Conservation (phyloP, 139 green algal genomes). For the Micractinium sp. region DNA sequence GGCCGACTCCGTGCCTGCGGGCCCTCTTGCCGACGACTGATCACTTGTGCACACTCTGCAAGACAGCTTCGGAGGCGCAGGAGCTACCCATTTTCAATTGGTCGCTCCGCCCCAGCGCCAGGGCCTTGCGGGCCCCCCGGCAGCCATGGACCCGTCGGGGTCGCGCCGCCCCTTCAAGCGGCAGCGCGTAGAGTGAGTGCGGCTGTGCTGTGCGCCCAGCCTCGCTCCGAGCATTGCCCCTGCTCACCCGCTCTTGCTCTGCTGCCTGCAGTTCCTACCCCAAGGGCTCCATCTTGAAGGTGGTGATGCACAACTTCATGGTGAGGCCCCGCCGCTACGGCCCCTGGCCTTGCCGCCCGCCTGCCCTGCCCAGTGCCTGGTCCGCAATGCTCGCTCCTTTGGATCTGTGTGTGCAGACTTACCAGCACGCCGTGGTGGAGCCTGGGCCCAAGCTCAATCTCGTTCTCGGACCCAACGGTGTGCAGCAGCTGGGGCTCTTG, state of each 20-base stretch:
- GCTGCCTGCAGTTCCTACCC: constrained; percentile 22
- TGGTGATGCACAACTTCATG: constrained; percentile 85
- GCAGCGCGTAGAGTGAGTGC: constrained; percentile 25
- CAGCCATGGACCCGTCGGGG: constrained; percentile 21
- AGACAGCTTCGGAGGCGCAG: too few relatives aligned
- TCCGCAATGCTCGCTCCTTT: background rate
- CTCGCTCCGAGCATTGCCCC: background rate
- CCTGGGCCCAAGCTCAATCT: constrained; percentile 90
- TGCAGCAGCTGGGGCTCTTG: background rate
- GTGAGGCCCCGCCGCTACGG: constrained; percentile 27
- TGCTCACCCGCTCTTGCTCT: background rate
- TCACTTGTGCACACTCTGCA: too few relatives aligned
- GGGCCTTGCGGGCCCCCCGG: background rate
- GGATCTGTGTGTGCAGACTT: constrained; percentile 69
- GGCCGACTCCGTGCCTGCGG: too few relatives aligned
- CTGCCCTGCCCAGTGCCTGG: background rate
- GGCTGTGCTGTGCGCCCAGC: too few relatives aligned
- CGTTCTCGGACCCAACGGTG: constrained; percentile 94
- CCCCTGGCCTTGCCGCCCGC: background rate
- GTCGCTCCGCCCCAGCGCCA: too few relatives aligned
- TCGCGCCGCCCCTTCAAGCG: constrained; percentile 20
- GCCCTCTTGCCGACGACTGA: too few relatives aligned
- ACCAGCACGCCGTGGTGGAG: constrained; percentile 68
- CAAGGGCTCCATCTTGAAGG: constrained; percentile 45
- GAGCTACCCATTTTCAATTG: too few relatives aligned